Base-by-base conservation (phyloP, 306 rosid genomes). In the Styphnolobium japonicum region DNA sequence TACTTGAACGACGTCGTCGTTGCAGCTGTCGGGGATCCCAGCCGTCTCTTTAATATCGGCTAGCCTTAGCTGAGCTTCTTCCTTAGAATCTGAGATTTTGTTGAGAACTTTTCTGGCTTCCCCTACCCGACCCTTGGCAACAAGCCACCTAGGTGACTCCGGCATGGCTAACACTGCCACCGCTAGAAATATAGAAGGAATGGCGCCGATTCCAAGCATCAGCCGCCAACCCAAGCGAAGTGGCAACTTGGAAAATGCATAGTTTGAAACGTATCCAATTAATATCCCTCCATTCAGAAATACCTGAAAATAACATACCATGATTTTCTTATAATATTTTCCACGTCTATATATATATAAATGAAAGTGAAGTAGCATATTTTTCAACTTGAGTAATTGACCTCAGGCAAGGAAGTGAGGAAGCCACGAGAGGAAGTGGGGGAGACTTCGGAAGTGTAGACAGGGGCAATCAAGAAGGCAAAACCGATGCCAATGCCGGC, bases 71-170 rank as follows among this genome's bases (percentile, higher is more conserved):
- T 33, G 67, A 36, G 97, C 88, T 37, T 93, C 96, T 49, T 86
- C 73, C 1, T n/a, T 48, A 15, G 91, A 86, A 10, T 91, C 88
- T 0, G 96, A 93, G 69, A 90, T 89, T 83, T 81, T 88, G 79
- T 82, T 40, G 19, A 93, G 91, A 69, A 93, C 85, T 6, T 15
- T 52, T 60, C 25, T 73, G 27, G 96, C 94, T 4, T 88, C 96
- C 0, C 83, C 92, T 22, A 93, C 79, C 1, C 94, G 90, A 22
- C 97, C 97, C 5, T 84, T 88, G 65, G 88, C 81, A 19, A 93
- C 90, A 1, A 93, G 94, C 96, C 97, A 93, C 2, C 96, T 81
- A 0, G 97, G 97, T 0, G 97, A 93, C 82, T 93, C 97, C 0
- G 97, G 97, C 97, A 93, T 93, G 67, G 76, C 81, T 19, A 93